Conservation (phyloP, 2,329 filamentous ascomycete genomes). For the Fusarium sublunatum region DNA sequence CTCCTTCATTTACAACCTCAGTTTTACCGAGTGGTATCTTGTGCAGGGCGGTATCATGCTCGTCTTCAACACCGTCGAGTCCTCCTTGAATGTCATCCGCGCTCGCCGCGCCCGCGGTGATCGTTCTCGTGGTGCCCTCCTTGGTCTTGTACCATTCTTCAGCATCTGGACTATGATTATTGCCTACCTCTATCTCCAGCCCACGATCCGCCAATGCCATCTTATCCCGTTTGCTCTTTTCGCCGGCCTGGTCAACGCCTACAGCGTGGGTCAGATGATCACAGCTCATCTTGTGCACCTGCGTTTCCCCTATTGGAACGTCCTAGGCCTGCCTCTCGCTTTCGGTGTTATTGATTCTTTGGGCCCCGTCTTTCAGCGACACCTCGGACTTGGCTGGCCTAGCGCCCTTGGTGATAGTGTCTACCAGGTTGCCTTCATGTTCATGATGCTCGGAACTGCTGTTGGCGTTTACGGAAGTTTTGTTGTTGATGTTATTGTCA, state of each 20-base stretch:
- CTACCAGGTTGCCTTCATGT: slow-evolving; percentile 94
- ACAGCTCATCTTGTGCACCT: slow-evolving; percentile 90
- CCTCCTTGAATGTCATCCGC: slow-evolving; percentile 84
- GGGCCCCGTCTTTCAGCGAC: slow-evolving; percentile 73
- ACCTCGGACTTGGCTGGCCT: slow-evolving; percentile 77
- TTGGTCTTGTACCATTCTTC: slow-evolving; percentile 86
- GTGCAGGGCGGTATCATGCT: slow-evolving; percentile 85
- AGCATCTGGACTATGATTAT: slow-evolving; percentile 80
- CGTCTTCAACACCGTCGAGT: slow-evolving; percentile 84
- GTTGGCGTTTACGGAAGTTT: slow-evolving; percentile 97
- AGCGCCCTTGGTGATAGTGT: slow-evolving; percentile 77
- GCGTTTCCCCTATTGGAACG: slow-evolving; percentile 90
- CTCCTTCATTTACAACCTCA: slow-evolving; percentile 76
- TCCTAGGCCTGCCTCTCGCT: slow-evolving; percentile 80
- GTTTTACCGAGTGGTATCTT: slow-evolving; percentile 94
- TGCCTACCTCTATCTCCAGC: slow-evolving; percentile 85
- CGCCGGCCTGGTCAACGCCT: slow-evolving; percentile 90
- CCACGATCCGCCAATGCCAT: slow-evolving; percentile 82
- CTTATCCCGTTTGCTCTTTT: slow-evolving; percentile 91
- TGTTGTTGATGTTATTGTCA: slow-evolving; percentile 95
- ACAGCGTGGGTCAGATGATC: slow-evolving; percentile 95
- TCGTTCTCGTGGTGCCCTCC: slow-evolving; percentile 76
- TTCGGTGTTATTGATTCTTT: slow-evolving; percentile 84
- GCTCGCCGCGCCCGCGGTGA: slow-evolving; percentile 81
- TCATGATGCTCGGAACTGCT: slow-evolving; percentile 84